These are phyloP conservation scores for Nannochloris sp. DNA, from an alignment of 139 green algal genomes.

Conservation along the genomic window DNA sequence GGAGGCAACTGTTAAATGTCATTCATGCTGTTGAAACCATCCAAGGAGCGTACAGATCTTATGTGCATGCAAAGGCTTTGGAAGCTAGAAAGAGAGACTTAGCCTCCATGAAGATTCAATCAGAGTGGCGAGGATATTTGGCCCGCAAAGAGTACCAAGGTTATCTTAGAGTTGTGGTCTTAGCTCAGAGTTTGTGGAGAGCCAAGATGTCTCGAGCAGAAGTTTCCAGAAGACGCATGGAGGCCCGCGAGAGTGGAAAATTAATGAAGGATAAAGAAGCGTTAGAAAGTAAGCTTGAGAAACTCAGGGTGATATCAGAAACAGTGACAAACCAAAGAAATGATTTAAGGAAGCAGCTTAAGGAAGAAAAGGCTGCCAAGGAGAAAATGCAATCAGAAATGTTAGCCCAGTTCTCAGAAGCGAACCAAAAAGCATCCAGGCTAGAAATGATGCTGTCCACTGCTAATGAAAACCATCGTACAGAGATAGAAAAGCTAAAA, in stretches of 20 bases:
- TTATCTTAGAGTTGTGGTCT: constrained; percentile 21
- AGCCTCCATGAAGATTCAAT: constrained; percentile 53
- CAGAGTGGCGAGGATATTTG: constrained; percentile 30
- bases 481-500: no score
- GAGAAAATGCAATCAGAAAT: no score
- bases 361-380: constrained; percentile 28
- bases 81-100: constrained; percentile 9
- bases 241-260: constrained; percentile 64
- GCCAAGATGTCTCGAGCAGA: constrained; percentile 40
- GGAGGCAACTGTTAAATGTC: background rate
- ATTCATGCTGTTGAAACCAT: constrained; percentile 21
- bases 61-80: background rate
- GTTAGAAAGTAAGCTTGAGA: constrained; percentile 57
- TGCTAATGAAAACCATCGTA: no score
- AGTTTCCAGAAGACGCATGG: constrained; percentile 28
- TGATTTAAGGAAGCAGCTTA: constrained; percentile 57
- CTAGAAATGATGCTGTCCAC: no score
- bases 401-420: background rate
- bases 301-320: constrained; percentile 64
- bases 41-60: constrained; percentile 26
- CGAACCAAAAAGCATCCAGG: background rate
- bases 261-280: constrained; percentile 82
- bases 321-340: constrained; percentile 73
- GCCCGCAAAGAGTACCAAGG: constrained; percentile 26
- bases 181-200: constrained; percentile 49